A percentile compares a stretch with the other conserved stretches of the same genome.
phyloP scores from a whole-genome alignment of 148 eudicot species.

The Silene uniflora region DNA sequence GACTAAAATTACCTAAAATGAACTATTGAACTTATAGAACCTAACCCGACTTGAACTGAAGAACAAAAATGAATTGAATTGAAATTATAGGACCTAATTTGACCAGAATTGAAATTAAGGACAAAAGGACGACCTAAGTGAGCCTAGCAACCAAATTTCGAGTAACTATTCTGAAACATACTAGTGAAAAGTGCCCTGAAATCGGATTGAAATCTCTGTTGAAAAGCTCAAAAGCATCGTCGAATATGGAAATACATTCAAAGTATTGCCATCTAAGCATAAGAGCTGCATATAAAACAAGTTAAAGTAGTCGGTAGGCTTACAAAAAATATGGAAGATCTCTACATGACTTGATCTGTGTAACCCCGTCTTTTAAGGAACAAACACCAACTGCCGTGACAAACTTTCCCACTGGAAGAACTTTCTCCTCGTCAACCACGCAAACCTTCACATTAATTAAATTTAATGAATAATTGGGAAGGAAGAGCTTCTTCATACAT shows the following conservation, averaged over 20 bases:
- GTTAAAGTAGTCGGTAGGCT: conserved; percentile 20
- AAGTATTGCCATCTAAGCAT: not conserved
- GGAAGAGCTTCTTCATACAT: not conserved
- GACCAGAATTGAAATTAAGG: not conserved
- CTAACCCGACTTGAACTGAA: too few relatives aligned
- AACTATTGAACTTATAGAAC: too few relatives aligned
- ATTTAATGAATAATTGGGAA: not conserved
- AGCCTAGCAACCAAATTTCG: not conserved
- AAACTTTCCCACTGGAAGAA: conserved; percentile 81
- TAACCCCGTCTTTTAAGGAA: conserved; percentile 47
- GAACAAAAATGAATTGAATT: not conserved
- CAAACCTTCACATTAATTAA: conserved; percentile 52
- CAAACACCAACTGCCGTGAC: conserved; percentile 79
- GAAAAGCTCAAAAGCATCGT: not conserved
- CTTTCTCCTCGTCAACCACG: conserved; percentile 72
- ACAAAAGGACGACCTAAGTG: not conserved
- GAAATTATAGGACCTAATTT: not conserved
- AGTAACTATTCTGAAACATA: not conserved
- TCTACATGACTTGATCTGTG: conserved; percentile 61
- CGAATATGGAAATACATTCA: not conserved
- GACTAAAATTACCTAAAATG: not conserved
- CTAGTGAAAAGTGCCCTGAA: not conserved
- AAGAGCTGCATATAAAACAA: not conserved
- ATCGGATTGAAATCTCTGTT: not conserved
- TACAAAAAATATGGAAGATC: conserved; percentile 84